Evolutionary conservation across 352 stramenopile genomes (phyloP).

Genomic region (Globisporangium spiculum): DNA sequence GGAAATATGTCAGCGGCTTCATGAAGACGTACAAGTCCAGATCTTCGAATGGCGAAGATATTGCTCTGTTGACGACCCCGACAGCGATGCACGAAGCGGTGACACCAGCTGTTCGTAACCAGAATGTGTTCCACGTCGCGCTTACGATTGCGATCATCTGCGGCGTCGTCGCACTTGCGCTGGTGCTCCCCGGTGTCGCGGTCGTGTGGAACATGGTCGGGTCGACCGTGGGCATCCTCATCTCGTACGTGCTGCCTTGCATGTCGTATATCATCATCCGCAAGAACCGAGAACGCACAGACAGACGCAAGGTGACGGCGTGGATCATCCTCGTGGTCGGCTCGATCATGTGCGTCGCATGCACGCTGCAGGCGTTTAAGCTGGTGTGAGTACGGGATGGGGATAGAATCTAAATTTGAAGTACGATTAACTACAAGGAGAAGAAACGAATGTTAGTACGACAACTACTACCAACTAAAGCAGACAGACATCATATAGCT

Average conservation of each 20-base stretch:
- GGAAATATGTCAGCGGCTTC: constrained; percentile 42
- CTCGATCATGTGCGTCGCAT: constrained; percentile 65
- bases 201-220: constrained; percentile 91
- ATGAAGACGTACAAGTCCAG: constrained; percentile 25
- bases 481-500: background rate
- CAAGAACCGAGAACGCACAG: constrained; percentile 57
- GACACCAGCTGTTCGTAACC: constrained; percentile 10
- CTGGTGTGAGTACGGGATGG: constrained; percentile 6
- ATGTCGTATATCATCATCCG: constrained; percentile 85
- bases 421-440: background rate
- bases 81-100: constrained; percentile 2
- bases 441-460: background rate
- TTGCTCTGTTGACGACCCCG: constrained; percentile 29
- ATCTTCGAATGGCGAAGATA: constrained; percentile 28
- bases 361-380: constrained; percentile 63
- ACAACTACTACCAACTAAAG: background rate
- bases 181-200: constrained; percentile 71
- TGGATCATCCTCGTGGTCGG: constrained; percentile 80
- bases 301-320: constrained; percentile 65
- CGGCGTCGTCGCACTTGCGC: constrained; percentile 58
- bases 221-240: constrained; percentile 79
- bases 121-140: constrained; percentile 45
- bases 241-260: constrained; percentile 88
- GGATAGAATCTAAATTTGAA: background rate
- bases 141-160: constrained; percentile 70